Evolutionary conservation across 108 stramenopile genomes (phyloP).

Genomic region (Pseudonitzschia delicatissima): DNA sequence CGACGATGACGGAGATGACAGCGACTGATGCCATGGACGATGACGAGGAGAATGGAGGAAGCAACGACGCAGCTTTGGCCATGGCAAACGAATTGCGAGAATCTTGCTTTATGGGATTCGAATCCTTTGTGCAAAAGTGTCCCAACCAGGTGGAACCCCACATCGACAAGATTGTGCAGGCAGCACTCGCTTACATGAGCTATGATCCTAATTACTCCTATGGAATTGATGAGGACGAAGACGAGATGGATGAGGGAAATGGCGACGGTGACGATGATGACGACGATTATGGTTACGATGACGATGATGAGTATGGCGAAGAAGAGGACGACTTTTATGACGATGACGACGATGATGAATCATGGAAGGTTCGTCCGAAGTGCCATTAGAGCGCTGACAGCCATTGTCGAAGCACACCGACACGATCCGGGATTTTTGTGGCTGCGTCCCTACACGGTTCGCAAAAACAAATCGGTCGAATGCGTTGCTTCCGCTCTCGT

Average conservation of each 20-base stretch:
- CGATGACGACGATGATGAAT: conserved; percentile 93
- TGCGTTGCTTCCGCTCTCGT: conserved; percentile 77
- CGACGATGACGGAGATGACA: conserved; percentile 67
- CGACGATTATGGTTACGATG: conserved; percentile 72
- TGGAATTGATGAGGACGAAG: conserved; percentile 85
- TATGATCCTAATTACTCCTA: conserved; percentile 98
- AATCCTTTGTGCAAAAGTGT: conserved; percentile 91
- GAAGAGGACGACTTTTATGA: conserved; percentile 75
- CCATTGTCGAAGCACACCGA: conserved; percentile 63
- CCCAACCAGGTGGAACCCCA: conserved; percentile 92
- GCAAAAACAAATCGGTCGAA: conserved; percentile 47
- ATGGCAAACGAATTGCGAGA: conserved; percentile 91
- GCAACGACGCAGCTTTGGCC: conserved; percentile 48
- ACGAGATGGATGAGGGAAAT: conserved; percentile 38
- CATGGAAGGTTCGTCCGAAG: conserved; percentile 95
- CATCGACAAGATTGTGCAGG: conserved; percentile 70
- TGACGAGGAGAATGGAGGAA: conserved; percentile 36
- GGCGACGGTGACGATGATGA: conserved; percentile 63
- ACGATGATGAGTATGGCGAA: conserved; percentile 66
- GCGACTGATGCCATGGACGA: conserved; percentile 46
- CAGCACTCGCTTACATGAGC: conserved; percentile 85
- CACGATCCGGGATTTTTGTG: conserved; percentile 74
- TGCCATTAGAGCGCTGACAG: conserved; percentile 74
- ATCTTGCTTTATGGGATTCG: conserved; percentile 95
- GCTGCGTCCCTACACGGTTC: conserved; percentile 55